Percentiles rank a stretch among this genome's conserved stretches.
These are phyloP conservation scores for Colletotrichum lini DNA, from an alignment of 2,329 filamentous ascomycete species.

Conservation along the genomic window DNA sequence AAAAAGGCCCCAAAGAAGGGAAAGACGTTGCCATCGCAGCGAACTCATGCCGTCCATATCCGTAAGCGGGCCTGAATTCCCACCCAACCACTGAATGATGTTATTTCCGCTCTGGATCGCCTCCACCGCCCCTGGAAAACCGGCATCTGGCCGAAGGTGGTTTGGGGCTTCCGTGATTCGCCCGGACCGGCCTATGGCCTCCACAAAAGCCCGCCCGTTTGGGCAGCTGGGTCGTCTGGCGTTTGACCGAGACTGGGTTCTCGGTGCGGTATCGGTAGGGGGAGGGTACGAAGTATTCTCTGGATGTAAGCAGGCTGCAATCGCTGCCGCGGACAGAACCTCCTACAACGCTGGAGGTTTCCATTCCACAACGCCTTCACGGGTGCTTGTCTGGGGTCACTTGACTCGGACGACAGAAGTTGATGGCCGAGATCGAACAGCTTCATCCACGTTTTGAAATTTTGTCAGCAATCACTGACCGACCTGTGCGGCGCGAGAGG, in stretches of 20 bases:
- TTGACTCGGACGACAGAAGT: not conserved
- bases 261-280: slow-evolving; percentile 35
- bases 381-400: not conserved
- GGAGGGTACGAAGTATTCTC: too few species aligned
- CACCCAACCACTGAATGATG: slow-evolving; percentile 23
- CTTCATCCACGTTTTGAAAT: not conserved
- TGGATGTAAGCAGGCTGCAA: too few species aligned
- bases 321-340: not conserved
- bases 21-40: slow-evolving; percentile 8
- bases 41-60: slow-evolving; percentile 10
- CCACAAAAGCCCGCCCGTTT: slow-evolving; percentile 26
- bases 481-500: not conserved
- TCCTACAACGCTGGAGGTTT: not conserved
- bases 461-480: not conserved
- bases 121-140: slow-evolving; percentile 32
- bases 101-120: slow-evolving; percentile 36
- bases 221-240: slow-evolving; percentile 10
- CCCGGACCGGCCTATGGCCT: slow-evolving; percentile 14
- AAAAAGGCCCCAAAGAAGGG: not conserved
- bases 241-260: slow-evolving; percentile 9
- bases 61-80: slow-evolving; percentile 21
- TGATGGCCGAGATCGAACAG: not conserved
- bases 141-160: slow-evolving; percentile 15
- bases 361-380: not conserved
- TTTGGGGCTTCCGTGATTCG: slow-evolving; percentile 33